Percentiles rank a stretch among this genome's conserved stretches.
Conservation (phyloP, 108 stramenopile species). For the Cylindrotheca closterium region DNA sequence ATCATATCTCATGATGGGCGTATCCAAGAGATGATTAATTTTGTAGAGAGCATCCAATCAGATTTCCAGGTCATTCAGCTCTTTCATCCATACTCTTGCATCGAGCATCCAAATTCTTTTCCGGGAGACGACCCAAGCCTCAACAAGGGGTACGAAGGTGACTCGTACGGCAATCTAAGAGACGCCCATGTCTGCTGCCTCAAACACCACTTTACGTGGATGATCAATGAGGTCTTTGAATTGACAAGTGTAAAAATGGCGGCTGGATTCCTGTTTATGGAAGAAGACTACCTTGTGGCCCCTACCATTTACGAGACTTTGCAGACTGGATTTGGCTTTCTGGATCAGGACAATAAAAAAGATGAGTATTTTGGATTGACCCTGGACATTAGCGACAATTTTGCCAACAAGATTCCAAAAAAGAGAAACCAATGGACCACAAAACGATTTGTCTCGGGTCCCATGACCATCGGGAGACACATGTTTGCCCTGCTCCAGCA, state of each 20-base stretch:
- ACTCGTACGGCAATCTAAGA: conserved; percentile 50
- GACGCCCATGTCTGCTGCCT: conserved; percentile 41
- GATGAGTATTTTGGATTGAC: conserved; percentile 43
- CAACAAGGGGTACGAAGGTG: conserved; percentile 39
- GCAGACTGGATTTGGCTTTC: conserved; percentile 21
- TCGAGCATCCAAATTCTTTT: conserved; percentile 52
- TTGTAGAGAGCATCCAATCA: conserved; percentile 38
- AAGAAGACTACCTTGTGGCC: conserved; percentile 65
- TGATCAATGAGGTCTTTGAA: conserved; percentile 43
- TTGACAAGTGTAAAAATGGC: conserved; percentile 8
- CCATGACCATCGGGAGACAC: conserved; percentile 45
- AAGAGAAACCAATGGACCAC: conserved; percentile 4
- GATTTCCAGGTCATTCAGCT: conserved; percentile 48
- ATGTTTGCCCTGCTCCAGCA: conserved; percentile 32
- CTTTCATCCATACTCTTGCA: conserved; percentile 57
- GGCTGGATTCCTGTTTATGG: conserved; percentile 51
- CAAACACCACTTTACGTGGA: conserved; percentile 71
- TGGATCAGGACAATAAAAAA: conserved; percentile 6
- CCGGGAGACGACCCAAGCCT: conserved; percentile 47
- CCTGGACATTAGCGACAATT: conserved; percentile 38
- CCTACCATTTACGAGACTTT: conserved; percentile 52
- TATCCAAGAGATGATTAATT: conserved; percentile 37
- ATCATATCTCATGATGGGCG: conserved; percentile 63
- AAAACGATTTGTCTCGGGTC: conserved; percentile 38
- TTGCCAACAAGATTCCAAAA: not conserved